Evolutionary conservation across 495 filamentous ascomycete species (phyloP), one percentile per base, ranked within the genome.

Genomic region (Penicillium desertorum): DNA sequence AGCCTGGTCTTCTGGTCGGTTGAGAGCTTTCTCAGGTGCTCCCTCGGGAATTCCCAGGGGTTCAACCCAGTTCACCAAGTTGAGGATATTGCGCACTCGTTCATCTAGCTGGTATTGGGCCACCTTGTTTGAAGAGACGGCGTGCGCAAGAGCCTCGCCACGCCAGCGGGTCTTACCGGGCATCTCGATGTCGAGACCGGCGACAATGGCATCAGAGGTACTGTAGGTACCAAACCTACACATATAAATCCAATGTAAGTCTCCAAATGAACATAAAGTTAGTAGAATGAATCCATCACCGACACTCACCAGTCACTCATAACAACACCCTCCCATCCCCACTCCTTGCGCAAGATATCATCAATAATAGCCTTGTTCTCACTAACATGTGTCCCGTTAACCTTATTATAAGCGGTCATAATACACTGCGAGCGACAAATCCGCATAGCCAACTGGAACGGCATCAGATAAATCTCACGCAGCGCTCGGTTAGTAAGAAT

Each of bases 141-240:
- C 82, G 58, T 87, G 84, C 25, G 75, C 74, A 46, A 88, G 78
- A 45, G 80, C 68, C 37, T 79, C 76, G 27, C 86, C 87, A 46
- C 88, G 76, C 77, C 85, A 89, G 54, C 80, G 76, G 1, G 87
- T 77, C 34, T 84, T 82, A 7, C 87, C 87, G 4, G 88, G 86
- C 88, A 90, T 90, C 65, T 91, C 88, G 11, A 91, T 70, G 64
- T 90, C 86, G 5, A 89, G 75, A 9, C 88, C 88, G 37, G 88
- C 88, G 45, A 83, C 81, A 22, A 85, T 77, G 7, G 87, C 81
- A n/a, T 83, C 84, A 1, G 81, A 80, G 10, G 85, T 88, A 51
- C 80, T 84, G 63, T 90, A 88, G 1, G 84, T 85, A 37, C 87
- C 88, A 62, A 84, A 79, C 72, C 71, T 76, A 41, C 7, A 12